Base-by-base conservation (phyloP, 2,329 filamentous ascomycete genomes). In the Colletotrichum sp. region DNA sequence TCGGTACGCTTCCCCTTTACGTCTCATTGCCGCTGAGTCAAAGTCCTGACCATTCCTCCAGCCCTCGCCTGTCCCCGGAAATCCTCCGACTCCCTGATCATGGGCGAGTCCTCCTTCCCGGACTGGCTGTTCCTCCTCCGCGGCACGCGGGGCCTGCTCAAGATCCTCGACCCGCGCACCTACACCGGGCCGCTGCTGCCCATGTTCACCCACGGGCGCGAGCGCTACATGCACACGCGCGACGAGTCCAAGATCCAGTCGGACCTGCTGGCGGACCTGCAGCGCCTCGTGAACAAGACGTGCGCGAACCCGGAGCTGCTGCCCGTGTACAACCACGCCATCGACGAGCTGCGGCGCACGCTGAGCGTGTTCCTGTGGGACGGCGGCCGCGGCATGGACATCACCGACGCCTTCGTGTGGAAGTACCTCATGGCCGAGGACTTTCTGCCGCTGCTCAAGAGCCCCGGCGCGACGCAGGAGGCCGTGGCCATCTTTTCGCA, bases 341-440 rank as follows among this genome's bases (percentile, higher is more conserved):
- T 80, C 65, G 75, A 77, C 52, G 74, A 79, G 64, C 78, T 80
- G 64, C 78, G 79, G 29, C 75, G 75, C 57, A 71, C 76, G 34
- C 75, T 79, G 44, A 72, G 66, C 68, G 34, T 77, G 36, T 72
- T 79, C n/a, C 32, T 77, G 25, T 70, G 68, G 75, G 73, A 77
- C 39, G 75, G 74, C 27, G 74, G 74, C n/a, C 30, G 76, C 15
- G 76, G 74, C 11, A 79, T 83, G 15, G 86, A 88, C 65, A 79
- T 83, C 27, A 80, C 82, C 3, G 86, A 87, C 71, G 80, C 85
- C 3, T 86, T 87, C 70, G 79, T 85, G 7, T 87, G 86, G 85
- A 80, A 86, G 63, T 87, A 84, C 78, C 69, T 77, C 30, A 80
- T 85, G 12, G 80, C 82, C 5, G 81, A 85, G 69, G 83, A 83